phyloP scores from a whole-genome alignment of 345 rosid species.

The Salix purpurea region DNA sequence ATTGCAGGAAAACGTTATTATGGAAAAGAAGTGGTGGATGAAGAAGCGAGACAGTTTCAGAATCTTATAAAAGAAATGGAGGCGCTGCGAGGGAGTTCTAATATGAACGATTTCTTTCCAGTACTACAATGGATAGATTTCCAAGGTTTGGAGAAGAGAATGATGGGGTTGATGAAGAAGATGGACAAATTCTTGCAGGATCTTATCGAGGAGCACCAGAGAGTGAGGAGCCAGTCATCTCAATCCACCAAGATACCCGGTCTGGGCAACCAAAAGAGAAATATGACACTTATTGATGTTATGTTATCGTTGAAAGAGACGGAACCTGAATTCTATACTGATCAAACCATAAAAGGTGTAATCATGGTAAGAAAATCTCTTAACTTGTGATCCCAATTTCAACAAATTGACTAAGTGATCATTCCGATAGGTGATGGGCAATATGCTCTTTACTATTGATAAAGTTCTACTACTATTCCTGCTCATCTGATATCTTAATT shows the following conservation, averaged over 20 bases:
- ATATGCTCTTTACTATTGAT: too few relatives aligned
- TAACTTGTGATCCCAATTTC: too few relatives aligned
- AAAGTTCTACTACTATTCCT: too few relatives aligned
- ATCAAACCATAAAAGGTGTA: slow-evolving; percentile 11
- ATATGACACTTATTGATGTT: slow-evolving; percentile 6
- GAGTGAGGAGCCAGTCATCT: not conserved
- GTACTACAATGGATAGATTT: slow-evolving; percentile 2
- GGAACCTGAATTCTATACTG: slow-evolving; percentile 5
- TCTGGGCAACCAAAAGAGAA: not conserved
- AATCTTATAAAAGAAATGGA: not conserved
- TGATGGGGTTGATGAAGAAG: not conserved
- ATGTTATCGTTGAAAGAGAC: slow-evolving; percentile 11
- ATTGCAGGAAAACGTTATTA: slow-evolving; percentile 14
- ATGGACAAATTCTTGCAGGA: slow-evolving; percentile 10
- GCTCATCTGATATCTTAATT: not conserved
- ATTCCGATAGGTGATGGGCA: too few relatives aligned
- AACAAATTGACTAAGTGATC: too few relatives aligned
- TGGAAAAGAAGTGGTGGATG: not conserved
- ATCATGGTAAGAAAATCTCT: slow-evolving; percentile 2
- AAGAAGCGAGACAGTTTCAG: slow-evolving; percentile 6
- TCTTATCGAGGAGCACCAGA: slow-evolving; percentile 4
- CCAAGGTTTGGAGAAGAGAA: slow-evolving; percentile 10
- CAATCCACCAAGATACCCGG: not conserved
- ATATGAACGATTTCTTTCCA: slow-evolving; percentile 10
- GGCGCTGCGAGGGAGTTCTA: slow-evolving; percentile 11